These are phyloP conservation scores for sorghum (Sorghum bicolor) DNA, from an alignment of 176 grass and related monocot genomes.

Conservation along the genomic window Sorghum_bicolor_NCBIv3 NC_012873.2:54126001-54126500, in stretches of 20 bases:
- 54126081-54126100: conserved; percentile 48
- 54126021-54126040: conserved; percentile 5
- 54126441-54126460: no score
- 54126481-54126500: background rate
- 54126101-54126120: conserved; percentile 53
- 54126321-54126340: conserved; percentile 30
- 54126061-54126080: conserved; percentile 20
- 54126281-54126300: background rate
- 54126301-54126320: background rate
- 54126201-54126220: background rate
- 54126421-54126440: background rate
- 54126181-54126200: background rate
- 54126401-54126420: background rate
- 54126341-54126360: background rate
- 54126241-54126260: background rate
- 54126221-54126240: background rate
- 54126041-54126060: background rate
- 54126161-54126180: no score
- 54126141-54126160: conserved; percentile 1
- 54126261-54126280: conserved; percentile 12
- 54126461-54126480: no score
- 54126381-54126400: conserved; percentile 23
- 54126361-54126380: background rate
- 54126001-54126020: background rate
- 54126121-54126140: conserved; percentile 56